Base-by-base conservation (phyloP, 768 basidiomycete species). In the Lyophyllum semitale region DNA sequence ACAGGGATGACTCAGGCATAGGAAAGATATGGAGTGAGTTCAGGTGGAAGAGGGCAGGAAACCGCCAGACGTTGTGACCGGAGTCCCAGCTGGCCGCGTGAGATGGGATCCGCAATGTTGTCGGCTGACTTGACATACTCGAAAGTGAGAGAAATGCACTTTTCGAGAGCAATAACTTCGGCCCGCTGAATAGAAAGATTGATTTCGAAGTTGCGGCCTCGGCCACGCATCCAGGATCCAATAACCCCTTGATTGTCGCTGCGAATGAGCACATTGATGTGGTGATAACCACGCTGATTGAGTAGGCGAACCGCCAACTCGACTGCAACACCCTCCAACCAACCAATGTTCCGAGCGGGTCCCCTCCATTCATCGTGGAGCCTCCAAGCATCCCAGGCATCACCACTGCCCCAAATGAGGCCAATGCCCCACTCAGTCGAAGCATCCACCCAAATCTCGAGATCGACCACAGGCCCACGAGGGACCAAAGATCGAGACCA, bases 201-300 rank as follows among this genome's bases (percentile, higher is more conserved):
- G 33, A 52, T 27, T 18, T 52, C 26, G 18, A 52, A 52, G 23
- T 52, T 52, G 18, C 41, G 41, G 18, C 41, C 75, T 75, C 68
- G 55, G 1, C 74, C 73, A 40, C 69, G 70, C 1, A 48, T 46
- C 23, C 70, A 62, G 11, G 73, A 63, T 3, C 71, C 68, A 32
- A 77, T 73, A 2, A 66, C 63, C 7, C 74, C 74, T 25, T 69
- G 51, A 56, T 77, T 77, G 59, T 77, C 72, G 0, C 67, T 71
- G 44, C 65, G 63, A 15, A 74, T 58, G 23, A 64, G 50, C 0
- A 75, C 9, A 17, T 63, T 41, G 13, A 33, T 25, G 41, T 74
- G 37, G 0, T 40, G 18, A 4, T 60, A 7, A 0, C 57, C 52
- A 2, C 33, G 22, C 2, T 22, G 35, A 4, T 61, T 54, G 1